These are phyloP conservation scores for Ophiocordyceps camponoti-floridani DNA, from an alignment of 2,329 filamentous ascomycete genomes.

Conservation along the genomic window DNA sequence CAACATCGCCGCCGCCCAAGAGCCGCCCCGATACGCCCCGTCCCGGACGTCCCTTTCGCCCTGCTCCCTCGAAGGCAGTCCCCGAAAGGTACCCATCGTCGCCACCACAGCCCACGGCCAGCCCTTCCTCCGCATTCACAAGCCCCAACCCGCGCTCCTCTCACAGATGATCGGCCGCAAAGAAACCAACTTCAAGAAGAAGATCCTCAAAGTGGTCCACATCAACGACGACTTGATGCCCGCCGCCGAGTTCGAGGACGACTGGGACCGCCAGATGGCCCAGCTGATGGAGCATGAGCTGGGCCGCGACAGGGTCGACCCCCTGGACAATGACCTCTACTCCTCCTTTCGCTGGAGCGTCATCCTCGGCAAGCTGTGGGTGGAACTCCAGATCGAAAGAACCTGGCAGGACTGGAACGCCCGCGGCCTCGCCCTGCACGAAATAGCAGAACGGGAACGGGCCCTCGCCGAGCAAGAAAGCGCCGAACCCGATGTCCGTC, in stretches of 20 bases:
- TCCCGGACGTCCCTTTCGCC: conserved; percentile 28
- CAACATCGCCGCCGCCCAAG: conserved; percentile 14
- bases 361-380: conserved; percentile 14
- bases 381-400: conserved; percentile 11
- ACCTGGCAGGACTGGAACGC: conserved; percentile 21
- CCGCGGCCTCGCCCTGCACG: conserved; percentile 19
- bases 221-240: conserved; percentile 19
- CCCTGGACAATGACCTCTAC: neutral
- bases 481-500: neutral
- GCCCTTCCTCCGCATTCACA: conserved; percentile 48
- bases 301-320: too few relatives aligned
- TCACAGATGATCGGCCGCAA: conserved; percentile 38
- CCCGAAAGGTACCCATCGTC: conserved; percentile 32
- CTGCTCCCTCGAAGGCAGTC: conserved; percentile 19
- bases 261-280: conserved; percentile 22
- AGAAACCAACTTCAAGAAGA: conserved; percentile 21
- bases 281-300: neutral
- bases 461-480: conserved; percentile 8
- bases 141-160: conserved; percentile 44
- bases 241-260: conserved; percentile 22
- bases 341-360: conserved; percentile 11
- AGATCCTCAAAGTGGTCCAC: conserved; percentile 17
- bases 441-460: conserved; percentile 21
- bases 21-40: conserved; percentile 28
- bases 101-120: conserved; percentile 31